Conservation (phyloP, 2,329 filamentous ascomycete genomes). For the Paramyrothecium roridum region DNA sequence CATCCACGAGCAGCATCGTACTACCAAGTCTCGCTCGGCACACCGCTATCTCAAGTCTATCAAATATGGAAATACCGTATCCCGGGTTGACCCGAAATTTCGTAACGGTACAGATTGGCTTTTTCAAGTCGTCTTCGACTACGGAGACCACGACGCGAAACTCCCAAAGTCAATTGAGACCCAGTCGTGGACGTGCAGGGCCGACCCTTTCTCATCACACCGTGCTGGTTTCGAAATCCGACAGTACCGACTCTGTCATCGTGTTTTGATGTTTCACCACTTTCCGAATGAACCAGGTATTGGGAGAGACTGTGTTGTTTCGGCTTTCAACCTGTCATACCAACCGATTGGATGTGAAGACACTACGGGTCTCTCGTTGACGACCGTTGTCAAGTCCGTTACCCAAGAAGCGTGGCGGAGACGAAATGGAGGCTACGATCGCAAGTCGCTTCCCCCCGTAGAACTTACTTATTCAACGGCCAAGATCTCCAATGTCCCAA, state of each 20-base stretch:
- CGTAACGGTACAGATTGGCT: constrained; percentile 18
- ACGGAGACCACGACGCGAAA: constrained; percentile 24
- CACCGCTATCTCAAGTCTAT: constrained; percentile 14
- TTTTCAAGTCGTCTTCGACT: constrained; percentile 30
- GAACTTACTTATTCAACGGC: too few species aligned
- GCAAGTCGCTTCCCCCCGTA: too few species aligned
- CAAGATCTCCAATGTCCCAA: too few species aligned
- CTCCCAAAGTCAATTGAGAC: constrained; percentile 10
- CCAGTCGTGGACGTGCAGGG: constrained; percentile 13
- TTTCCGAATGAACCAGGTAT: constrained; percentile 17
- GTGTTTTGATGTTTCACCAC: constrained; percentile 31
- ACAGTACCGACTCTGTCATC: constrained; percentile 21
- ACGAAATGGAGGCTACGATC: too few species aligned
- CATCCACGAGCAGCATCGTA: too few species aligned
- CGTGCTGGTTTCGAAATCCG: constrained; percentile 26
- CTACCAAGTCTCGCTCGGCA: too few species aligned
- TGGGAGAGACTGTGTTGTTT: constrained; percentile 13
- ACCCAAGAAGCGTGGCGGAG: too few species aligned
- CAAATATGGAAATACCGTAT: constrained; percentile 10
- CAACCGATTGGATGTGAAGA: too few species aligned
- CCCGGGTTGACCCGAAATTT: too few species aligned
- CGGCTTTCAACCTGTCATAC: constrained; percentile 6
- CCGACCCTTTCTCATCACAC: constrained; percentile 24
- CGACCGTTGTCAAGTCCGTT: too few species aligned
- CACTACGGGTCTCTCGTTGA: too few species aligned